Base-by-base conservation (phyloP, 2,329 filamentous ascomycete species). In the Trichothecium sympodiale region DNA sequence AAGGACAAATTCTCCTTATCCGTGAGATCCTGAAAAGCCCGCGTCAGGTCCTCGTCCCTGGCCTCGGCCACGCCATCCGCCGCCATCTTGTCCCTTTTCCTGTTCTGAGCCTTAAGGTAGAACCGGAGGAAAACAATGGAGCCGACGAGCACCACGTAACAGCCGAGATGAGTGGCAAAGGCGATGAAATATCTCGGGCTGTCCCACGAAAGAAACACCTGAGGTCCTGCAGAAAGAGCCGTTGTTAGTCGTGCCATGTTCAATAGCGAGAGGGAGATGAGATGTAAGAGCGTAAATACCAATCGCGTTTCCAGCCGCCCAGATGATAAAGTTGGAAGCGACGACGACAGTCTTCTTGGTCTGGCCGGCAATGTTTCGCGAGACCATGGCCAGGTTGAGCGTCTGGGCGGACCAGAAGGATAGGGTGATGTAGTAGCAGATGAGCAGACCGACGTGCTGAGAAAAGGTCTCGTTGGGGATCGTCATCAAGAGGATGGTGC, bases 391-490 rank as follows among this genome's bases (percentile, higher is more conserved):
- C 46, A 85, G 67, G 7, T 70, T 64, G 10, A 84, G 61, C 2
- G 76, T 80, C 47, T 81, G 74, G 0, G 79, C 80, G 0, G 80
- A 77, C 80, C 80, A 86, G 68, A 87, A 87, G 5, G 77, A 83
- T 14, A 85, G 66, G 0, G 76, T 79, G 41, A 86, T 79, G 59
- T 86, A 87, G 64, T 86, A 87, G 48, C 68, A 72, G 48, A 86
- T 72, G 12, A 86, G 60, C 1, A 87, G 65, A 5, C 81, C 81
- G 18, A 78, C 67, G 54, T 80, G 70, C 27, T 74, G 76, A 8
- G 68, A 55, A 26, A 65, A 63, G 30, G 62, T 71, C 6, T 65
- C 62, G 44, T 79, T 77, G 16, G 69, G 55, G 7, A 86, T 67
- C 0, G 74, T 79, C 70, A 86, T 80, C 37, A 86, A 69, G 28